Base-by-base conservation (phyloP, 2,329 filamentous ascomycete genomes). In the Knoxdaviesia capensis region DNA sequence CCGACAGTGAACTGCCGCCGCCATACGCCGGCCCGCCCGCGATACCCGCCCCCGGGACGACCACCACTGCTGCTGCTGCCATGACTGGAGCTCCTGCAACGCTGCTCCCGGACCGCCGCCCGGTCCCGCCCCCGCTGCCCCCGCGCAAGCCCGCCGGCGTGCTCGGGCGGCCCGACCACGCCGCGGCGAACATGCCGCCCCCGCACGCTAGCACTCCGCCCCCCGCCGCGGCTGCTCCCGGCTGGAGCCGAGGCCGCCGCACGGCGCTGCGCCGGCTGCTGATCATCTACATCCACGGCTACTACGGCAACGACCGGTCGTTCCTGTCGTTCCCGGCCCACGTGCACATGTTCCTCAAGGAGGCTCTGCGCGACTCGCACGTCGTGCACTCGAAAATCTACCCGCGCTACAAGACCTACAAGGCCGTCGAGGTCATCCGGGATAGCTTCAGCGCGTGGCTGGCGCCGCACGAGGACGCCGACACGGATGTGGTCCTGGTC, bases 301-400 rank as follows among this genome's bases (percentile, higher is more conserved):
- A 92, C 60, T 80, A 90, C 68, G 86, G 87, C 41, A 80, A 83
- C 45, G 82, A 90, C 56, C 80, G 80, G 32, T 92, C 82, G 44
- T 94, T 94, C 54, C 73, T 77, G 47, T 83, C 80, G 38, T 93
- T 94, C 51, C 87, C 87, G 1, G 81, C 81, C 6, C 85, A 94
- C 60, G 72, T 94, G 4, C 87, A 94, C 56, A 72, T 76, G 49
- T 67, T 82, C 34, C 64, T 92, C 35, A 74, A 74, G 8, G 64
- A 72, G 6, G 65, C 77, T 1, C 60, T 94, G 8, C 63, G 65
- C 28, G 77, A 83, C 30, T 79, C 77, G 5, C 85, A 92, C 61
- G 69, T 79, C 34, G 76, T 94, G 1, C 84, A 93, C 57, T 82
- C 85, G 46, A 93, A 93, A 56, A 76, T 87, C 44, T 87, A 88